These are phyloP conservation scores for Balakata baccata DNA, from an alignment of 345 rosid genomes.

Conservation along the genomic window DNA sequence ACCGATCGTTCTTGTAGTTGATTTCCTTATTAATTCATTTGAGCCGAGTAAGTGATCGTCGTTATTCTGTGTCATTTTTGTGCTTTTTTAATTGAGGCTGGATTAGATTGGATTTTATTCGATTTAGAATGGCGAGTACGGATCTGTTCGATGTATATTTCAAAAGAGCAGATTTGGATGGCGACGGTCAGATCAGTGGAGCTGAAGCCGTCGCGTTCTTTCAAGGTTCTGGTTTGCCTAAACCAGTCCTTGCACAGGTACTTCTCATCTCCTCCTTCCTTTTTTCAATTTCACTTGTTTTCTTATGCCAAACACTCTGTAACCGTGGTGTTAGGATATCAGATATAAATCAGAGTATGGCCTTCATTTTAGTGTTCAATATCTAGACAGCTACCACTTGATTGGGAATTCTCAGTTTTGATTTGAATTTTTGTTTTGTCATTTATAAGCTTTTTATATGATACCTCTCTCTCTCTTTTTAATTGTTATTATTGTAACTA, in stretches of 20 bases:
- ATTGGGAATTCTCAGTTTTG: not conserved
- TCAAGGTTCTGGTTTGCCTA: constrained; percentile 83
- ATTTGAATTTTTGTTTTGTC: not conserved
- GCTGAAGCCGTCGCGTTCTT: constrained; percentile 95
- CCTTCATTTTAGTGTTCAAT: not conserved
- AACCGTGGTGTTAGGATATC: not conserved
- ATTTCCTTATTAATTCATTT: not conserved
- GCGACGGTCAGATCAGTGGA: constrained; percentile 97
- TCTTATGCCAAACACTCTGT: not conserved
- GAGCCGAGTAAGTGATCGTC: not conserved
- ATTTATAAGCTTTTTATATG: not conserved
- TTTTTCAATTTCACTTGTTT: not conserved
- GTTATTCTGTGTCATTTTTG: not conserved
- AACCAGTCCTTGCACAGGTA: constrained; percentile 90
- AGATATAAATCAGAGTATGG: constrained; percentile 18
- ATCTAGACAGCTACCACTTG: not conserved
- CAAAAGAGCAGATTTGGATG: constrained; percentile 90
- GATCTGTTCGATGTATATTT: constrained; percentile 93
- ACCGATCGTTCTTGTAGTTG: not conserved
- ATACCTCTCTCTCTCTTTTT: not conserved
- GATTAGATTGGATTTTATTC: not conserved
- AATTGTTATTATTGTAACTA: not conserved
- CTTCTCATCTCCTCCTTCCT: not conserved
- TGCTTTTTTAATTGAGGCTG: not conserved
- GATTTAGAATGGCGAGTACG: constrained; percentile 17